These are phyloP conservation scores for Omphalotus olearius DNA, from an alignment of 1,284 basidiomycete species.

Conservation along the genomic window DNA sequence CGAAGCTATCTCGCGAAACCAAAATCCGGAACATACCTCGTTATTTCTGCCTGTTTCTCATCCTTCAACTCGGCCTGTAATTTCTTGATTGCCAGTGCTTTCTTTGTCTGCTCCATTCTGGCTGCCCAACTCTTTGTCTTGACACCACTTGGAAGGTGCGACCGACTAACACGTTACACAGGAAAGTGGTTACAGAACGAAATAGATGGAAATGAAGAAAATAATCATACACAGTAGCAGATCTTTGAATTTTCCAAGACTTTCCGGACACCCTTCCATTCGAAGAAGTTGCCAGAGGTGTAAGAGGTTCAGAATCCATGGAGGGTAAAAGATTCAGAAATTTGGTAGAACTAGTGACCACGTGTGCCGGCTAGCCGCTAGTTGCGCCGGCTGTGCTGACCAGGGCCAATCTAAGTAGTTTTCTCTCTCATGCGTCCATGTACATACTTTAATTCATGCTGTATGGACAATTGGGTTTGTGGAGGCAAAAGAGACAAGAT, in stretches of 20 bases:
- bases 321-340: no score
- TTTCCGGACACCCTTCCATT: slow-evolving; percentile 64
- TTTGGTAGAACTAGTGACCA: no score
- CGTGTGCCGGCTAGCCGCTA: no score
- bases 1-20: slow-evolving; percentile 5
- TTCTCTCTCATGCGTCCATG: no score
- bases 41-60: slow-evolving; percentile 66
- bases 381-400: no score
- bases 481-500: no score
- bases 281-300: slow-evolving; percentile 44
- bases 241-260: slow-evolving; percentile 61
- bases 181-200: slow-evolving; percentile 10
- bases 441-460: no score
- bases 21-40: slow-evolving; percentile 38
- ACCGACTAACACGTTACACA: slow-evolving; percentile 48
- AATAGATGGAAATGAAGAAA: slow-evolving; percentile 6
- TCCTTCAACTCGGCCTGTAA: slow-evolving; percentile 68
- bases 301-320: slow-evolving; percentile 18
- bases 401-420: no score
- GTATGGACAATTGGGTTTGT: no score
- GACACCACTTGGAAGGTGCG: slow-evolving; percentile 59
- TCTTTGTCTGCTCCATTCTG: slow-evolving; percentile 64
- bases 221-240: slow-evolving; percentile 54
- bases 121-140: slow-evolving; percentile 65
- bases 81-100: slow-evolving; percentile 65